A percentile compares a stretch with the other conserved stretches of the same genome.
These are phyloP conservation scores for Penicillium sp. DNA, from an alignment of 2,329 filamentous ascomycete genomes.

Conservation along the genomic window DNA sequence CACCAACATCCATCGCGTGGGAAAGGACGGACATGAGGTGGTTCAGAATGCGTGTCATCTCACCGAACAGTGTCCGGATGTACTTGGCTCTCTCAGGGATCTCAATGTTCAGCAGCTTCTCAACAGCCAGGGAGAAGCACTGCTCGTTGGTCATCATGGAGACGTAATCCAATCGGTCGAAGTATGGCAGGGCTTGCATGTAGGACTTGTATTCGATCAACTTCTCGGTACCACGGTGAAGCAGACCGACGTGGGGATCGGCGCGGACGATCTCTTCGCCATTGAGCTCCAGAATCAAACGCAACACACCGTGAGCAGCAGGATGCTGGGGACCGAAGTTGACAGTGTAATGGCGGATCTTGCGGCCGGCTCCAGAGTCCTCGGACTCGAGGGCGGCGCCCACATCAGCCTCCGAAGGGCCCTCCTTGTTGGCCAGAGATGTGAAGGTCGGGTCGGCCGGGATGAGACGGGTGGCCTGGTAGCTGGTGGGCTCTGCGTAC, in stretches of 20 bases:
- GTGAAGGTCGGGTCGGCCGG: slow-evolving; percentile 51
- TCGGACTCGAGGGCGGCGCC: slow-evolving; percentile 42
- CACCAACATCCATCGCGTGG: slow-evolving; percentile 98
- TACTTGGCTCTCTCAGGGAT: slow-evolving; percentile 92
- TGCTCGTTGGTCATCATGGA: slow-evolving; percentile 99
- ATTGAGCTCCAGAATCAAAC: slow-evolving; percentile 92
- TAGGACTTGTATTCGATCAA: slow-evolving; percentile 99
- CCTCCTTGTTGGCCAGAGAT: slow-evolving; percentile 36
- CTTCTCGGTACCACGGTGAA: slow-evolving; percentile 97
- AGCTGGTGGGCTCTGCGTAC: slow-evolving; percentile 43
- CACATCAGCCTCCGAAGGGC: slow-evolving; percentile 34
- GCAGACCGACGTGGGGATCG: slow-evolving; percentile 90
- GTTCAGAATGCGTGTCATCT: slow-evolving; percentile 89
- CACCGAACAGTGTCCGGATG: slow-evolving; percentile 89
- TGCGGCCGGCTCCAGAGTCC: slow-evolving; percentile 50
- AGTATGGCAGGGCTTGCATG: slow-evolving; percentile 94
- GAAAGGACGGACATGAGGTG: slow-evolving; percentile 96
- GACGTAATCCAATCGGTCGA: slow-evolving; percentile 96
- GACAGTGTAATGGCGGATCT: slow-evolving; percentile 97
- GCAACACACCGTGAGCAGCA: slow-evolving; percentile 93
- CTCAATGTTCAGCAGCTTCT: slow-evolving; percentile 96
- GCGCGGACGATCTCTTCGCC: slow-evolving; percentile 95
- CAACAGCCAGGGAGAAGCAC: slow-evolving; percentile 86
- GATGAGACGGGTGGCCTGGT: slow-evolving; percentile 48
- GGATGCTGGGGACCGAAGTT: slow-evolving; percentile 99